Evolutionary conservation across 163 green algal species (phyloP), one percentile per base, ranked within the genome.

Genomic region (Scenedesmus sp.): DNA sequence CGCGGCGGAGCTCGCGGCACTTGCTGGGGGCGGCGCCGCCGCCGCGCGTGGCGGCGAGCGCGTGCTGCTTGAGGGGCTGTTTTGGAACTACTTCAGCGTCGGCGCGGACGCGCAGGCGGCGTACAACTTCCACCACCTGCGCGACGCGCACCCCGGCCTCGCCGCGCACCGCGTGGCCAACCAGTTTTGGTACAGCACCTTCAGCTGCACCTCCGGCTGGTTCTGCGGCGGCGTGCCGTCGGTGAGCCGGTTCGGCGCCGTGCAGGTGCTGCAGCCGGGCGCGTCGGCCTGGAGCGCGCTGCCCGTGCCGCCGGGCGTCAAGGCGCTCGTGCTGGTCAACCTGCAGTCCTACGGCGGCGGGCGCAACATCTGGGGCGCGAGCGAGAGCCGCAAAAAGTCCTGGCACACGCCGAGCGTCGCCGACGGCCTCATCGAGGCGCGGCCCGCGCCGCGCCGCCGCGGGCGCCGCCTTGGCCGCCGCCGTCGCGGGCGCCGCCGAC

Each of bases 11-110:
- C 11, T 42, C 28, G 60, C n/a, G 58, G 34, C 36, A 58, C 44
- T 53, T 48, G 31, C 33, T 4, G 56, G 36, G 48, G 42, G 14
- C 51, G 42, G 48, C 56, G 22, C 51, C 57, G 29, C 39, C 39
- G 39, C 39, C 69, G 24, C 34, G 31, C 36, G 39, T 39, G 11
- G 3, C n/a, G 10, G 7, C 11, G 24, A 47, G 14, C 34, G 45
- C 20, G 57, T 80, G 31, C 26, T 70, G 63, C 80, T 84, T 24
- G 29, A 82, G 29, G 89, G 89, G 31, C 74, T 89, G 66, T 95
- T 96, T 75, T 98, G 91, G 91, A 98, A 98, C 86, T 98, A 98
- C 86, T 88, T 97, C 48, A 93, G 84, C 67, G 31, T 97, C 5
- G 94, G 94, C 14, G 80, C 95, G 78, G 94, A 98, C 81, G 94